phyloP scores from a whole-genome alignment of 2,329 filamentous ascomycete genomes.

The Colletotrichum spinosum region DNA sequence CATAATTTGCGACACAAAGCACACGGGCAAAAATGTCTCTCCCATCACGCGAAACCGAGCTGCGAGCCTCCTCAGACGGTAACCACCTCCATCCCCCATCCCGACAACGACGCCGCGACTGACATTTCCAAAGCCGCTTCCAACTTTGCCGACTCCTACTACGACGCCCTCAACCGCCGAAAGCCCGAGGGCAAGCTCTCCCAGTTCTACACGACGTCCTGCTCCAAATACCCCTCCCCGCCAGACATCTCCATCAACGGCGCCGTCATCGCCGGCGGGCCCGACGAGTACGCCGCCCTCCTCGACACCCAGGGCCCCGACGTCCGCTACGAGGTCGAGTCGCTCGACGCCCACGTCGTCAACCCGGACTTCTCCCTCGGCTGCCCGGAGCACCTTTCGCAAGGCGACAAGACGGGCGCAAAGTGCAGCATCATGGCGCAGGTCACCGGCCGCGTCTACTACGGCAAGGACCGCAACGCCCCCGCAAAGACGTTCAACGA shows the following conservation, averaged over 20 bases:
- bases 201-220: constrained; percentile 77
- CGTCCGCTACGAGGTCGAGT: constrained; percentile 78
- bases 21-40: constrained; percentile 45
- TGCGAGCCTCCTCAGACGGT: constrained; percentile 62
- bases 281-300: constrained; percentile 74
- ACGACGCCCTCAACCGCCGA: constrained; percentile 77
- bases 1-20: not conserved
- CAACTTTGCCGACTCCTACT: constrained; percentile 79
- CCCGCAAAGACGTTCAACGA: constrained; percentile 81
- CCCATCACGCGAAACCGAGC: constrained; percentile 55
- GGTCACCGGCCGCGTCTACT: constrained; percentile 78
- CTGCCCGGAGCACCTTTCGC: constrained; percentile 59
- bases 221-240: constrained; percentile 62
- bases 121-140: constrained; percentile 68
- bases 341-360: constrained; percentile 81
- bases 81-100: constrained; percentile 26
- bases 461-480: constrained; percentile 72
- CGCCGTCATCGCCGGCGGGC: constrained; percentile 67
- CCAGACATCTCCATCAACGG: constrained; percentile 87
- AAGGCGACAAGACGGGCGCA: constrained; percentile 60
- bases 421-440: constrained; percentile 79
- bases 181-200: constrained; percentile 71
- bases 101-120: constrained; percentile 5
- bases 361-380: constrained; percentile 74
- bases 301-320: constrained; percentile 71